These are phyloP conservation scores for Fusarium napiforme DNA, from an alignment of 2,329 filamentous ascomycete species.

Conservation along the genomic window DNA sequence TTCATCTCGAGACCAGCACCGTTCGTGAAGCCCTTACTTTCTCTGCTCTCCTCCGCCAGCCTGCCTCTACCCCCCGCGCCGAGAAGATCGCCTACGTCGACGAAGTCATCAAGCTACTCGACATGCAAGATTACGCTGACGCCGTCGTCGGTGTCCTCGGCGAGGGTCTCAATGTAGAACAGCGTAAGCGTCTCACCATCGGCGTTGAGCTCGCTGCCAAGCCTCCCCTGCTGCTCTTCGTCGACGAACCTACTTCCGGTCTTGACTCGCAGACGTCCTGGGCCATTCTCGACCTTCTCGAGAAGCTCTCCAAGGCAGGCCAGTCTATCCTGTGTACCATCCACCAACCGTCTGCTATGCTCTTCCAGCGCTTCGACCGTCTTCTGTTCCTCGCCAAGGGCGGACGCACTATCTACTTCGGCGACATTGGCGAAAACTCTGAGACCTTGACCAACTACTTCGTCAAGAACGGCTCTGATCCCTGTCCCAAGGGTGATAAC, in stretches of 20 bases:
- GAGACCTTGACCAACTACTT: constrained; percentile 38
- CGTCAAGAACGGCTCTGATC: constrained; percentile 30
- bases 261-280: constrained; percentile 72
- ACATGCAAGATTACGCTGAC: constrained; percentile 66
- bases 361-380: constrained; percentile 62
- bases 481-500: constrained; percentile 39
- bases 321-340: constrained; percentile 64
- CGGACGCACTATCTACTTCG: constrained; percentile 43
- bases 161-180: constrained; percentile 61
- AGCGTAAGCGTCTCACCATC: constrained; percentile 63
- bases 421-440: constrained; percentile 43
- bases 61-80: constrained; percentile 53
- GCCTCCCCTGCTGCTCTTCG: constrained; percentile 60
- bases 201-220: constrained; percentile 59
- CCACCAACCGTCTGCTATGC: constrained; percentile 58
- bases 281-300: constrained; percentile 77
- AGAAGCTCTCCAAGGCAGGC: constrained; percentile 67
- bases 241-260: constrained; percentile 66
- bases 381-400: constrained; percentile 59
- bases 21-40: constrained; percentile 56
- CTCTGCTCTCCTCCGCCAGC: constrained; percentile 58
- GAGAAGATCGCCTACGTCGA: constrained; percentile 66
- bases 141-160: constrained; percentile 60
- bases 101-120: constrained; percentile 63
- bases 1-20: constrained; percentile 57